A percentile compares a stretch with the other conserved stretches of the same genome.
These are phyloP conservation scores for Fusarium phyllophilum DNA, from an alignment of 2,329 filamentous ascomycete species.

Conservation along the genomic window DNA sequence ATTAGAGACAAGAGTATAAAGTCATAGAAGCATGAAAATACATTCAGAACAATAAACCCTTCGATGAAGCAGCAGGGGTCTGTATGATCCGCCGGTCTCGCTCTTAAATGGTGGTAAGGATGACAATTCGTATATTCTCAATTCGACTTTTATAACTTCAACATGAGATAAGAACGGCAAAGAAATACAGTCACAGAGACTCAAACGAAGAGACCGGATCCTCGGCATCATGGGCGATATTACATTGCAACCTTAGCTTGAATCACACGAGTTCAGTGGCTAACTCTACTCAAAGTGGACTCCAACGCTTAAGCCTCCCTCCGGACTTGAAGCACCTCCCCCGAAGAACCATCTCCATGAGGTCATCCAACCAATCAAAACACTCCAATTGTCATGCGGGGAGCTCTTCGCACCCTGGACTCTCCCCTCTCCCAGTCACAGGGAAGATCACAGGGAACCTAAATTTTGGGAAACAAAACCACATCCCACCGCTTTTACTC, in stretches of 20 bases:
- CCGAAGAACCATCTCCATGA: conserved; percentile 18
- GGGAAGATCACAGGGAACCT: conserved; percentile 50
- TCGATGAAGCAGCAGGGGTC: not conserved
- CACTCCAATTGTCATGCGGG: conserved; percentile 44
- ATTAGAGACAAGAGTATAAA: not conserved
- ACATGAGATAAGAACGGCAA: no score
- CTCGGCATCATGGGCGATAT: not conserved
- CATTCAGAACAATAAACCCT: not conserved
- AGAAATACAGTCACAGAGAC: not conserved
- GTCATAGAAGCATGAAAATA: not conserved
- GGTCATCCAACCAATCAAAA: conserved; percentile 33
- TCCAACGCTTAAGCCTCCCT: conserved; percentile 3
- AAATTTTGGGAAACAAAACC: conserved; percentile 33
- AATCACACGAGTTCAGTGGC: conserved; percentile 11
- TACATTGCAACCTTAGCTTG: not conserved
- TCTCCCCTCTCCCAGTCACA: conserved; percentile 42
- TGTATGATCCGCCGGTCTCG: conserved; percentile 5
- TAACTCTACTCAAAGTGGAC: conserved; percentile 10
- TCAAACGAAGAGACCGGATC: not conserved
- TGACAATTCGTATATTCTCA: not conserved
- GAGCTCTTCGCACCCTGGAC: conserved; percentile 28
- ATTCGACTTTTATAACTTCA: rapidly evolving
- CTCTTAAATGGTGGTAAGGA: not conserved
- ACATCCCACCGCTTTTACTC: conserved; percentile 8
- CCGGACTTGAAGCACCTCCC: conserved; percentile 33